Evolutionary conservation across 345 rosid genomes (phyloP).

Genomic region (Erodium maritimum): DNA sequence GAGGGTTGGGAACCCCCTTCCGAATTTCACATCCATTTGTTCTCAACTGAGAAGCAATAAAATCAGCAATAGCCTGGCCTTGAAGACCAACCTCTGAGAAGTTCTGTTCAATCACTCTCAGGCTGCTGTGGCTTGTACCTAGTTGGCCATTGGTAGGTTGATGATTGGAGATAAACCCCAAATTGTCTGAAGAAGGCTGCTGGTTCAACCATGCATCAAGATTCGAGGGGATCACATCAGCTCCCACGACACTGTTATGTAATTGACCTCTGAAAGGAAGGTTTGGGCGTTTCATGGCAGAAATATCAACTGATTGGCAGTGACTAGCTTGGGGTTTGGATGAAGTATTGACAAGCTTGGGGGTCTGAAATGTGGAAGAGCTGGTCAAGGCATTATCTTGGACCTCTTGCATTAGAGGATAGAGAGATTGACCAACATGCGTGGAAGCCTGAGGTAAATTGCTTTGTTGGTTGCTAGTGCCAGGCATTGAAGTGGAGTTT

Average conservation of each 20-base stretch:
- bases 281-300: too few relatives aligned
- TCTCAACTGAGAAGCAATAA: too few relatives aligned
- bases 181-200: conserved; percentile 23
- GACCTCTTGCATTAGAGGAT: conserved; percentile 11
- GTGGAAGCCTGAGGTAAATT: conserved; percentile 8
- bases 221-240: conserved; percentile 37
- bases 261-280: too few relatives aligned
- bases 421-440: conserved; percentile 15
- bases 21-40: too few relatives aligned
- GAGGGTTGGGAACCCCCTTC: too few relatives aligned
- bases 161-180: conserved; percentile 14
- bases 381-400: conserved; percentile 14
- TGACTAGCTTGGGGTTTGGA: conserved; percentile 1
- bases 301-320: too few relatives aligned
- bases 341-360: conserved; percentile 1
- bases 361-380: conserved; percentile 12
- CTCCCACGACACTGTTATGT: conserved; percentile 18
- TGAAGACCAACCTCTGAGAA: too few relatives aligned
- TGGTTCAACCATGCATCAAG: conserved; percentile 38
- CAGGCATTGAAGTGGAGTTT: conserved; percentile 19
- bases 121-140: too few relatives aligned
- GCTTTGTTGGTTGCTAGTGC: too few relatives aligned
- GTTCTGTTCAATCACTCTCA: too few relatives aligned
- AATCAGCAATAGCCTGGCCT: too few relatives aligned
- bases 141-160: too few relatives aligned